Evolutionary conservation across 1,284 basidiomycete genomes (phyloP).

Genomic region (Fomes fomentarius): DNA sequence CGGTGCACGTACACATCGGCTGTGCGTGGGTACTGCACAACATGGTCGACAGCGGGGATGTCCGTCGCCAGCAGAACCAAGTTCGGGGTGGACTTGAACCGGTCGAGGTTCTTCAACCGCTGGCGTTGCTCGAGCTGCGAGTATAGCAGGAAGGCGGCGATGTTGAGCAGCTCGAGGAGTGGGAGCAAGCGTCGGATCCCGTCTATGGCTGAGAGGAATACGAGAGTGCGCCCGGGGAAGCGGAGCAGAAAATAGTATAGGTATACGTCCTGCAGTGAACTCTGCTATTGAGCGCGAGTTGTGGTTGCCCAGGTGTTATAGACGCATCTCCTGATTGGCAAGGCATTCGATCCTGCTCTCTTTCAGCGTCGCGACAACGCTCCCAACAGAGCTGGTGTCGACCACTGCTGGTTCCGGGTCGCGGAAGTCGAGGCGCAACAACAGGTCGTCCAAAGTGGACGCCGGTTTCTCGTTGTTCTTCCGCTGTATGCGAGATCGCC

Average conservation of each 20-base stretch:
- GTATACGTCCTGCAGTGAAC: constrained; percentile 81
- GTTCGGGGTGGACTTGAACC: constrained; percentile 80
- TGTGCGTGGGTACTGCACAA: constrained; percentile 78
- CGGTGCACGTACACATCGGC: constrained; percentile 80
- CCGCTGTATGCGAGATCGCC: constrained; percentile 48
- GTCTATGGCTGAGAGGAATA: constrained; percentile 95
- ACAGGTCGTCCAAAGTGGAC: constrained; percentile 86
- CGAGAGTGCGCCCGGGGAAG: constrained; percentile 93
- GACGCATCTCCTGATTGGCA: constrained; percentile 82
- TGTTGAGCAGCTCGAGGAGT: constrained; percentile 77
- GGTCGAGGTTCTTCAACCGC: constrained; percentile 94
- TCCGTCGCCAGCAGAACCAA: constrained; percentile 84
- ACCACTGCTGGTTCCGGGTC: constrained; percentile 88
- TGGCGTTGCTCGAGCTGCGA: constrained; percentile 96
- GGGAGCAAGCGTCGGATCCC: constrained; percentile 92
- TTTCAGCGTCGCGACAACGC: constrained; percentile 82
- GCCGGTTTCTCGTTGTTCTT: constrained; percentile 54
- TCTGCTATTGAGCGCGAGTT: neutral
- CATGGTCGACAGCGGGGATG: constrained; percentile 74
- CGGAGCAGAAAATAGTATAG: constrained; percentile 97
- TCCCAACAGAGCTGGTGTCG: constrained; percentile 87
- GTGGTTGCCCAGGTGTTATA: too few relatives aligned
- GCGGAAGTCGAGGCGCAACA: constrained; percentile 92
- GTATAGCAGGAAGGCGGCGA: constrained; percentile 87
- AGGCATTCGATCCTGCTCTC: constrained; percentile 95